Conservation (phyloP, 768 basidiomycete genomes). For the Amanita subjunquillea region DNA sequence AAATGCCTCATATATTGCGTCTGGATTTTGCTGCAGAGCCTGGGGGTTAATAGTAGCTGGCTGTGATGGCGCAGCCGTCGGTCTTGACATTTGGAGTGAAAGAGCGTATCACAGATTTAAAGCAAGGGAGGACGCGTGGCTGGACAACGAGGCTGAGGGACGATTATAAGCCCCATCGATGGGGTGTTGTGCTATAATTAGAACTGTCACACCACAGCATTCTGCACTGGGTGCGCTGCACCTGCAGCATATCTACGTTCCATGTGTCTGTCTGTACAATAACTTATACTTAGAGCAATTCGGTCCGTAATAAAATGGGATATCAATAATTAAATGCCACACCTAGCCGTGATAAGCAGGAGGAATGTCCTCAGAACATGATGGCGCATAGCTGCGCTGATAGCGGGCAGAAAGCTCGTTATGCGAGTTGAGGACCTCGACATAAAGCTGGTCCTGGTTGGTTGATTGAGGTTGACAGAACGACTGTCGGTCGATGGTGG, state of each 20-base stretch:
- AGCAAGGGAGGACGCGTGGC: not conserved
- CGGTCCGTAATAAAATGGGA: not conserved
- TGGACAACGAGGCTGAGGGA: not conserved
- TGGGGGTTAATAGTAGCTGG: constrained; percentile 3
- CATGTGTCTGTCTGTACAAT: too few species aligned
- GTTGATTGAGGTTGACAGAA: not conserved
- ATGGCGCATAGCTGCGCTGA: not conserved
- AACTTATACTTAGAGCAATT: not conserved
- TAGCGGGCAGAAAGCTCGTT: not conserved
- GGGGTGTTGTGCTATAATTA: not conserved
- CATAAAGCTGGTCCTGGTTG: not conserved
- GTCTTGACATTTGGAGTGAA: not conserved
- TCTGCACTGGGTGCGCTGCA: not conserved
- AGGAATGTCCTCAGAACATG: not conserved
- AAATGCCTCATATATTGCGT: constrained; percentile 4
- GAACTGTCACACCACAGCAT: too few species aligned
- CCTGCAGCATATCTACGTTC: not conserved
- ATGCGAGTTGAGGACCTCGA: not conserved
- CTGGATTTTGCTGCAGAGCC: constrained; percentile 3
- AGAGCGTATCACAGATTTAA: not conserved
- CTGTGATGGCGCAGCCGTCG: not conserved
- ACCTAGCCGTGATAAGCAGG: not conserved
- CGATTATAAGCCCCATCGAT: not conserved
- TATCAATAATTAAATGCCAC: not conserved
- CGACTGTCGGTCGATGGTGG: not conserved